Evolutionary conservation across 2,329 filamentous ascomycete genomes (phyloP), one percentile per base, ranked within the genome.

Genomic region (Triangularia verruculosa): DNA sequence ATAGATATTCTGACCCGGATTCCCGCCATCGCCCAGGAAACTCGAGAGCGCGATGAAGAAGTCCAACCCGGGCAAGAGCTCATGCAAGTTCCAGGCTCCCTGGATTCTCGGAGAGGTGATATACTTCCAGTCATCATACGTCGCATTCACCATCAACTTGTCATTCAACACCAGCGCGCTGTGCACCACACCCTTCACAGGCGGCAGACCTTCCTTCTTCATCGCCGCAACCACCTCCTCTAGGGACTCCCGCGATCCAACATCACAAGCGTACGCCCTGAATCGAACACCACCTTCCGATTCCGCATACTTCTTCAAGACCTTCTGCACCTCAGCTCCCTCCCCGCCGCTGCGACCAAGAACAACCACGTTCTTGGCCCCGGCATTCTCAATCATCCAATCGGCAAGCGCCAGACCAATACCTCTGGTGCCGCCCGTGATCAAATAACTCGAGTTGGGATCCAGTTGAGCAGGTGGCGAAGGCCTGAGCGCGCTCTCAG

Each of bases 401-500:
- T 58, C 63, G 7, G 75, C 73, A 20, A 77, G 72, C 34, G 69
- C 71, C 28, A 71, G 70, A 22, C 78, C 78, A 0, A 79, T 68
- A 25, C 76, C 78, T 24, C 77, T 75, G 0, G 75, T 69, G 5
- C 78, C 77, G 57, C 78, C 78, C n/a, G 72, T 71, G 11, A 80
- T 62, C 0, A 79, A 63, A 59, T 79, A 80, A 1, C 72, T 69
- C 1, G 70, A 73, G 24, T 60, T 43, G 22, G 51, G 25, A n/a
- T 54, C 25, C 22, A 24, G 9, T 24, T 13, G 13, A 12, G 20
- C 51, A 15, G 25, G 20, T 2, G 51, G 20, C 4, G 51, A 54
- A 9, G 66, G 20, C 1, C 25, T 24, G 9, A 58, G 39, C 53
- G 20, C 25, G 15, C 22, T 32, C 54, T 59, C 60, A 7, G 59